Evolutionary conservation across 164 flowering plant species (phyloP), one percentile per base, ranked within the genome.

Genomic region (Cinnamomum micranthum): DNA sequence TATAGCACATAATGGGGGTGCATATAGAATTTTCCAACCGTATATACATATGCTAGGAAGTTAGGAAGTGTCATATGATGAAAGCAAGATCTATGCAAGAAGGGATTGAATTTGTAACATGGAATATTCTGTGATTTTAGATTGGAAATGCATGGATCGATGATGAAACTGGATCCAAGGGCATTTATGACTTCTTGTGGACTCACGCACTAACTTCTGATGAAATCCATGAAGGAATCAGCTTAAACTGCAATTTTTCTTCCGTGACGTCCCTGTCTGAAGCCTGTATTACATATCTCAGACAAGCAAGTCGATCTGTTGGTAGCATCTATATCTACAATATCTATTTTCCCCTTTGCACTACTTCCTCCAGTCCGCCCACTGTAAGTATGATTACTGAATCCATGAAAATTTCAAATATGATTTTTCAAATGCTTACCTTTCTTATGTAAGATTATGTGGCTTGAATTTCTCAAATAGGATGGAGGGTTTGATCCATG

Each of bases 331-430:
- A 81, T 64, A 11, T 76, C 4, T 80, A 82, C 79, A 78, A 85
- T 78, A 88, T 86, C 31, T 86, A 86, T 68, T 86, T 87, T 22
- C 85, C 88, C 27, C 27, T 77, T 0, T 86, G 91, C 74, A 19
- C 22, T 7, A 14, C 81, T 23, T 79, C 85, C 25, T 24, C 71
- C 3, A 77, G 84, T 71, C 13, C 75, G 3, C 50, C 71, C 4
- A 31, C 35, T 4, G 77, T 75, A 70, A 69, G 73, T 50, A 4
- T 13, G 19, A 52, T 13, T 17, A 52, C 59, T 52, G 4, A 13
- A 52, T 13, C 14, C 19, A 13, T 9, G 14, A 1, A 52, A 52
- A 0, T 52, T 52, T 17, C 5, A 13, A 52, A 7, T 52, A 50
- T 67, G 52, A 22, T 65, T 15, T n/a, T 20, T 23, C 19, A 4